Base-by-base conservation (phyloP, 805 yeast genomes). In the Vanderwaltozyma yarrowii region DNA sequence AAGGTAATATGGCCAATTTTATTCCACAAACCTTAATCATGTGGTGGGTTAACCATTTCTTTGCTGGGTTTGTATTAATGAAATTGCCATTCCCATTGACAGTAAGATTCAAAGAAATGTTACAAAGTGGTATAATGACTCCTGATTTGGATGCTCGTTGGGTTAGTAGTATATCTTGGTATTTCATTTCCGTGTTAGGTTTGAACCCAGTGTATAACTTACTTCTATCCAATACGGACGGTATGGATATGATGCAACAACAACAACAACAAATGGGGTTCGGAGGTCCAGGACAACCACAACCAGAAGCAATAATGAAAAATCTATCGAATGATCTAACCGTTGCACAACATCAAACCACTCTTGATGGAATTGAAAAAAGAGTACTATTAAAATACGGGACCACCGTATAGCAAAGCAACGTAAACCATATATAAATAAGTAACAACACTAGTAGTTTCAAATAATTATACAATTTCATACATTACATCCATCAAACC, bases 121-220 rank as follows among this genome's bases (percentile, higher is more conserved):
- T 92, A 31, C 98, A 92, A 61, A 75, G 74, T 21, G 95, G 96
- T 7, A 80, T 92, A 12, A 71, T 69, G 41, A 87, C 97, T 0
- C 70, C 79, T 1, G 94, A 89, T 51, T 66, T 92, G 41, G 92
- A 88, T 54, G 95, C 80, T 8, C 67, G 94, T 20, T 92, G 95
- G 76, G 97, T 92, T 14, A 80, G 92, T 27, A 78, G 95, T 3
- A 80, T 92, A 16, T 86, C 96, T 5, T 92, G 97, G 97, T 92
- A 89, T 58, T 84, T 92, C 58, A 82, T 89, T 38, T 83, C 86
- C 39, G 73, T 86, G 43, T 60, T 88, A 36, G 97, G 97, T 21
- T 69, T 92, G 43, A 74, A 75, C 47, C 81, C 95, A 0, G 78
- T 92, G 2, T 81, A 80, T 56, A 71, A 82, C 28, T 69, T 89